Evolutionary conservation across 306 rosid genomes (phyloP).

Genomic region (Ammopiptanthus mongolicus): DNA sequence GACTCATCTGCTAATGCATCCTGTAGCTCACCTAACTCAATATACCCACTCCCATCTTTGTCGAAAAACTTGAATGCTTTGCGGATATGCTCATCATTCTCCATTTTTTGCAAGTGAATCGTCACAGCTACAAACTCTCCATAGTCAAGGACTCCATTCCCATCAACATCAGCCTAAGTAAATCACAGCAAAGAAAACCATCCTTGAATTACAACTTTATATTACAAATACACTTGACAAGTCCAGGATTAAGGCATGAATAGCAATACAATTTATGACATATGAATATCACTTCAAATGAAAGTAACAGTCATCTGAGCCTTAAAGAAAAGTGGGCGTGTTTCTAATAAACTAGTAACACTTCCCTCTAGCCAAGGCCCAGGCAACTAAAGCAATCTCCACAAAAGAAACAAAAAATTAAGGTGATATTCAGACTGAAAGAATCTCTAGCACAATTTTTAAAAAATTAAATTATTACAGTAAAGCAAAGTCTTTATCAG

Average conservation of each 20-base stretch:
- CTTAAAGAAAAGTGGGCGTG: neutral
- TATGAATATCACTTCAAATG: neutral
- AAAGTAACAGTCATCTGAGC: neutral
- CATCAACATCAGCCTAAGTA: slow-evolving; percentile 86
- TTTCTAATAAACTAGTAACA: neutral
- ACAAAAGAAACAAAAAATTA: neutral
- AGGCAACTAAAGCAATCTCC: neutral
- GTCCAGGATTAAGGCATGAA: neutral
- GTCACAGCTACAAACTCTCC: slow-evolving; percentile 97
- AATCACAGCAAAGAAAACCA: slow-evolving; percentile 6
- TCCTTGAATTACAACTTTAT: neutral
- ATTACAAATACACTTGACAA: neutral
- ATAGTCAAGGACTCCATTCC: slow-evolving; percentile 87
- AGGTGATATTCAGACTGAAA: neutral
- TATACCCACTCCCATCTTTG: slow-evolving; percentile 79
- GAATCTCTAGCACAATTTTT: neutral
- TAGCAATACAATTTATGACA: neutral
- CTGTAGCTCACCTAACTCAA: slow-evolving; percentile 64
- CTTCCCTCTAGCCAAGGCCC: neutral
- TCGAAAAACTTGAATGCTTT: slow-evolving; percentile 83
- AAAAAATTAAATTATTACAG: neutral
- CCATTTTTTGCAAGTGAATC: slow-evolving; percentile 90
- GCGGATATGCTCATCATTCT: slow-evolving; percentile 85
- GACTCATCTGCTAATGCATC: slow-evolving; percentile 67
- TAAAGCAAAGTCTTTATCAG: neutral